Evolutionary conservation across 1,139 yeast species (phyloP).

Genomic region (Magnusiomyces clavatus): DNA sequence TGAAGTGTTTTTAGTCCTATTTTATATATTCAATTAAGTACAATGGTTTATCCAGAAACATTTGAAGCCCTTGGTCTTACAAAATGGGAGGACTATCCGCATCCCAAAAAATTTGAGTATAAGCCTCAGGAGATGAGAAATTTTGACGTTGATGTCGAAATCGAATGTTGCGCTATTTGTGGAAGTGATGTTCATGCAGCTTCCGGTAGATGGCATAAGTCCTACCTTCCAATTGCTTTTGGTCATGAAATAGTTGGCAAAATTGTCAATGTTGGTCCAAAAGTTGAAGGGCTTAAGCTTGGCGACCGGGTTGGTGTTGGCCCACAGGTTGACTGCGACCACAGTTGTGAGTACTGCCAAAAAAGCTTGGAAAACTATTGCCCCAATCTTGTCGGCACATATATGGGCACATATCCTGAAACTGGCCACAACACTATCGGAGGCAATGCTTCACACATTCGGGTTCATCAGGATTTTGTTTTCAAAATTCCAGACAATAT

Average conservation of each 20-base stretch:
- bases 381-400: constrained; percentile 37
- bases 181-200: constrained; percentile 49
- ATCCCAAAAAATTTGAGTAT: neutral
- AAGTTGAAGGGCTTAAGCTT: constrained; percentile 34
- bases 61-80: constrained; percentile 10
- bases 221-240: constrained; percentile 32
- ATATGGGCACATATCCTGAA: constrained; percentile 22
- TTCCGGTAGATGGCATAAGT: constrained; percentile 36
- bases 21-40: constrained; percentile 1
- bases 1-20: too few relatives aligned
- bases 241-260: constrained; percentile 53
- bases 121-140: constrained; percentile 6
- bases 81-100: neutral
- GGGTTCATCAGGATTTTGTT: constrained; percentile 46
- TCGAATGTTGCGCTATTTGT: constrained; percentile 51
- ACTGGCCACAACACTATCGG: constrained; percentile 40
- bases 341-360: constrained; percentile 41
- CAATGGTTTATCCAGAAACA: constrained; percentile 19
- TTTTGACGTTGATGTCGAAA: constrained; percentile 39
- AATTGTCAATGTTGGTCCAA: constrained; percentile 43
- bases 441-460: constrained; percentile 52
- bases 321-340: constrained; percentile 45
- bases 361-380: constrained; percentile 47
- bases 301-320: constrained; percentile 63
- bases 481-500: constrained; percentile 50